A percentile compares a stretch with the other conserved stretches of the same genome.
These are phyloP conservation scores for Rhodotorula mucilaginosa DNA, from an alignment of 1,284 basidiomycete species.

Conservation along the genomic window DNA sequence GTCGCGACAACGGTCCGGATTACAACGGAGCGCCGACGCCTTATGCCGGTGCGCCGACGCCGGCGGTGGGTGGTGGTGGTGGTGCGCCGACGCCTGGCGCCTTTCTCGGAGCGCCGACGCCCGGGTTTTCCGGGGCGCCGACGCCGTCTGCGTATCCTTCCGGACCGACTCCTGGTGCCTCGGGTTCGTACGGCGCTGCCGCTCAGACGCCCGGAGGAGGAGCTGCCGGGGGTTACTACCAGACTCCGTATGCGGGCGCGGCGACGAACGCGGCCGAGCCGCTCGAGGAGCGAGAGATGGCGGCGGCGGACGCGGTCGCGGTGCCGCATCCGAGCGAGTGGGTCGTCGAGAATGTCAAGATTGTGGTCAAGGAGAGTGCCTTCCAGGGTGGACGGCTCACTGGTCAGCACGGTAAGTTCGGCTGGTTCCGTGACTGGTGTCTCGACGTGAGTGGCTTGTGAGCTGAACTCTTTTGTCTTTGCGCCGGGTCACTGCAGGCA, in stretches of 20 bases:
- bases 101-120: constrained; percentile 36
- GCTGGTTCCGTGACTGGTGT: neutral
- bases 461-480: neutral
- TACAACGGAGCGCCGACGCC: constrained; percentile 4
- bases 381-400: constrained; percentile 29
- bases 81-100: constrained; percentile 43
- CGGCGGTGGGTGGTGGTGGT: constrained; percentile 33
- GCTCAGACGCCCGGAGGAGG: constrained; percentile 48
- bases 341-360: constrained; percentile 16
- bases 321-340: constrained; percentile 28
- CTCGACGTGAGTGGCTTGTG: neutral
- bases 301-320: neutral
- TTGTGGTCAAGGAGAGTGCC: constrained; percentile 17
- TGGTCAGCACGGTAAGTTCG: constrained; percentile 30
- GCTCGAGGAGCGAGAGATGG: constrained; percentile 25
- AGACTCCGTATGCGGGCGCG: constrained; percentile 40
- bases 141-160: constrained; percentile 46
- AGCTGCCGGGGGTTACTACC: constrained; percentile 26
- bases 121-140: constrained; percentile 33
- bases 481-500: constrained; percentile 6
- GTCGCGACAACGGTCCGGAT: constrained; percentile 18
- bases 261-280: constrained; percentile 39
- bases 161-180: constrained; percentile 51
- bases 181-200: constrained; percentile 45
- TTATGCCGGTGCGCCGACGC: constrained; percentile 40